These are phyloP conservation scores for Candida sphagnicola DNA, from an alignment of 805 yeast species.

Conservation along the genomic window DNA sequence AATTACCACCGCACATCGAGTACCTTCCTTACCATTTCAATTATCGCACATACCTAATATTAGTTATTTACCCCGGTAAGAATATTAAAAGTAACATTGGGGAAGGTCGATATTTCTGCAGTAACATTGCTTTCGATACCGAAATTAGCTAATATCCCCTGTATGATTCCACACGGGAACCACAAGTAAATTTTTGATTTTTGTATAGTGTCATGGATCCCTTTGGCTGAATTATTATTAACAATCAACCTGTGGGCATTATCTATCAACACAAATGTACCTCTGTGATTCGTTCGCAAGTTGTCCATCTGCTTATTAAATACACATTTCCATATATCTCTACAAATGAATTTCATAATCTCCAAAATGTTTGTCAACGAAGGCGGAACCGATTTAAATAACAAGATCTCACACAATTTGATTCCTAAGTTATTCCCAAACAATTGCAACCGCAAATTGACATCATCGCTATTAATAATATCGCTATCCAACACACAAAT, in stretches of 20 bases:
- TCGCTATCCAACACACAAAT: constrained; percentile 35
- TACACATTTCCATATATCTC: constrained; percentile 83
- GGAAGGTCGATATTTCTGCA: constrained; percentile 60
- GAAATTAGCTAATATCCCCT: constrained; percentile 67
- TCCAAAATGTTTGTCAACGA: constrained; percentile 55
- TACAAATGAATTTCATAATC: constrained; percentile 86
- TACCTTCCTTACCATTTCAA: too few relatives aligned
- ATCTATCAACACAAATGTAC: constrained; percentile 78
- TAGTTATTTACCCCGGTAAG: constrained; percentile 47
- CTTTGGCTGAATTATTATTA: constrained; percentile 45
- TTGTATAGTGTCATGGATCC: constrained; percentile 39
- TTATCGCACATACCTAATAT: too few relatives aligned
- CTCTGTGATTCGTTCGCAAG: constrained; percentile 85
- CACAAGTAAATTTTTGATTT: constrained; percentile 52
- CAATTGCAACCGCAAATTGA: constrained; percentile 56
- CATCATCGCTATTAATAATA: constrained; percentile 43
- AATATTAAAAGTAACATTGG: constrained; percentile 70
- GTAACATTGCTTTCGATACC: constrained; percentile 64
- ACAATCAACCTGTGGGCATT: constrained; percentile 53
- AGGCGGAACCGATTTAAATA: constrained; percentile 35
- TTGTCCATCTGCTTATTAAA: constrained; percentile 89
- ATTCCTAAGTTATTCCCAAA: constrained; percentile 71
- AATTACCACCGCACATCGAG: too few relatives aligned
- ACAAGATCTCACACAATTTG: constrained; percentile 46
- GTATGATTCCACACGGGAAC: constrained; percentile 72